These are phyloP conservation scores for Ophiorrhiza pumila DNA, from an alignment of 257 asterid species.

Conservation along the genomic window DNA sequence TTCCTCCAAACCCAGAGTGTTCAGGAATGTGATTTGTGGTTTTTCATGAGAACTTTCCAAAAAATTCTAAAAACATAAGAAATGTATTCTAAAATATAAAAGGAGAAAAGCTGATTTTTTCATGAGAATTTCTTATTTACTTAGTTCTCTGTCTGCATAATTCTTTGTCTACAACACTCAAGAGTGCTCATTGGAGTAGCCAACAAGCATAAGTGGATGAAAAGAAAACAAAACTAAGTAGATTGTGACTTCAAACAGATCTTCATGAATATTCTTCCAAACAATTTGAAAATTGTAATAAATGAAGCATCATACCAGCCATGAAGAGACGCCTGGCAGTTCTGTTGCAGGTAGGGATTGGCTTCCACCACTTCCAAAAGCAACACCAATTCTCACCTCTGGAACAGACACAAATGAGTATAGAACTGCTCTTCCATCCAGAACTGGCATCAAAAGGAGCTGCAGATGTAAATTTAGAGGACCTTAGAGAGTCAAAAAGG, in stretches of 20 bases:
- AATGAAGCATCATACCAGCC: constrained; percentile 65
- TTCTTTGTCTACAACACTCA: neutral
- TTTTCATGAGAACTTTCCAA: too few relatives aligned
- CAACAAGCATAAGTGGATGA: neutral
- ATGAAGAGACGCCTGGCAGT: constrained; percentile 94
- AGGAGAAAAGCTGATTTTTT: neutral
- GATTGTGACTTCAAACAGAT: neutral
- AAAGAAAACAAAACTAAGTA: neutral
- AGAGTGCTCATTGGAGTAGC: neutral
- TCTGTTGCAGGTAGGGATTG: constrained; percentile 96
- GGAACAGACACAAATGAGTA: constrained; percentile 86
- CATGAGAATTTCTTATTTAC: neutral
- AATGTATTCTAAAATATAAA: neutral
- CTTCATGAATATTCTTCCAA: neutral
- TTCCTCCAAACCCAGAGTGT: neutral
- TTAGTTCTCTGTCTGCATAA: neutral
- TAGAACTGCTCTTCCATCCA: constrained; percentile 80
- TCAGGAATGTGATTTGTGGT: neutral
- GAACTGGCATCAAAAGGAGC: constrained; percentile 81
- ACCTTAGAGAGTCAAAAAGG: neutral
- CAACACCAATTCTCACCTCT: constrained; percentile 89
- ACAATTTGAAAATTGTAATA: neutral
- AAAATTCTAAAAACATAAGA: neutral
- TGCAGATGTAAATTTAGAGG: constrained; percentile 31
- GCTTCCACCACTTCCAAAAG: constrained; percentile 97